Base-by-base conservation (phyloP, 2,329 filamentous ascomycete species). In the Byssothecium circinans region DNA sequence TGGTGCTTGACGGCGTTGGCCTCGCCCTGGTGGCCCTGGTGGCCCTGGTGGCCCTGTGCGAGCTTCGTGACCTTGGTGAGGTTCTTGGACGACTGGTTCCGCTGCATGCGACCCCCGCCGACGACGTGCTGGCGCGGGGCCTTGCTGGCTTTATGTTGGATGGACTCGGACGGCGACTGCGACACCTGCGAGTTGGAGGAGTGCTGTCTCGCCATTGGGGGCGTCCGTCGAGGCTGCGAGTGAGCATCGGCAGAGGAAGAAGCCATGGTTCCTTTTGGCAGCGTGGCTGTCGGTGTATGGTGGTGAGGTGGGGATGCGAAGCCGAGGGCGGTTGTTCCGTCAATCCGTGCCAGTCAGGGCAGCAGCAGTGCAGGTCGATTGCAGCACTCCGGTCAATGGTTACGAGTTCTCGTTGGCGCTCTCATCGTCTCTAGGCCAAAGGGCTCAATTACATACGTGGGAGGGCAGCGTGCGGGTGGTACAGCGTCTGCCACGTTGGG, bases 1-100 rank as follows among this genome's bases (percentile, higher is more conserved):
- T 73, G 70, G 53, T 70, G 64, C 54, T 66, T 64, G 33, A 45
- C 49, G 6, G 57, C 51, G 45, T 49, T 57, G 34, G 60, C 67
- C 37, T 68, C 65, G 43, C 56, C 59, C 12, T 23, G 20, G 15
- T 60, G 61, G 30, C 57, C 55, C 47, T 64, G 67, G n/a, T n/a
- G n/a, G 43, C 56, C 59, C 12, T 23, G 20, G 15, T 60, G 61
- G 30, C 57, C 55, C 47, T 64, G 67, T 20, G 61, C 57, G 38
- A 61, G 54, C 49, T 70, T 72, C 58, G 54, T 64, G 46, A 70
- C 60, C 61, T 74, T 74, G 64, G 67, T 71, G 43, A 74, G 67
- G 50, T 73, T 72, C 61, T 74, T 74, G 44, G 65, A 59, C 23
- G 72, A 74, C 11, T 61, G 51, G 46, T 74, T 74, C 47, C 71